Base-by-base conservation (phyloP, 1,139 yeast species). In the Pneumocystis carinii region DNA sequence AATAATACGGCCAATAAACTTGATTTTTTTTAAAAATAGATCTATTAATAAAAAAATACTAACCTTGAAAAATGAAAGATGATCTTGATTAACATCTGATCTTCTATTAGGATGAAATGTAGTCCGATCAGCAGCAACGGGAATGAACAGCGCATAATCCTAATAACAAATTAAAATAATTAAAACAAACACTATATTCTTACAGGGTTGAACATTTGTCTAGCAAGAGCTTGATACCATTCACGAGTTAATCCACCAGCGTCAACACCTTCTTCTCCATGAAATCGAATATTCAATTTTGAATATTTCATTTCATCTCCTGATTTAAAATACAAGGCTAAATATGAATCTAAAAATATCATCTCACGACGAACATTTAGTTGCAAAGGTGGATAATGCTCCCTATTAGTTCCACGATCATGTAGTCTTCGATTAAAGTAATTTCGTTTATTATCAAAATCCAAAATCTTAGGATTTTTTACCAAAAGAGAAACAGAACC, bases 221-320 rank as follows among this genome's bases (percentile, higher is more conserved):
- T 79, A 0, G 97, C 86, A 64, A 94, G 76, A 10, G 90, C 96
- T 72, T 90, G 97, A 71, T 86, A 90, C 98, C 98, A 94, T 73
- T 94, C 99, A 71, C 98, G 79, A 0, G 97, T 89, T 29, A 94
- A 86, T 62, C 99, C 99, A 69, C 99, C 99, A 2, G 97, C 98
- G 78, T 94, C 99, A 62, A 92, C 88, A 69, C 98, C 99, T 65
- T 87, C 87, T 73, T 94, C 99, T 3, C 96, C 96, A 69, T 85
- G 86, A 76, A 94, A 94, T 39, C 81, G 81, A 59, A 94, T 84
- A 64, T 87, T 92, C 68, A 92, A 77, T 67, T 86, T 84, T 3
- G 92, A 81, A 63, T 82, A 80, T 70, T 85, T 83, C 72, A 90
- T 83, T 66, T 87, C 95, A 15, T 85, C 87, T 48, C 83, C 82